Evolutionary conservation across 2,329 filamentous ascomycete genomes (phyloP), one percentile per base, ranked within the genome.

Genomic region (Trichoderma citrinoviride): DNA sequence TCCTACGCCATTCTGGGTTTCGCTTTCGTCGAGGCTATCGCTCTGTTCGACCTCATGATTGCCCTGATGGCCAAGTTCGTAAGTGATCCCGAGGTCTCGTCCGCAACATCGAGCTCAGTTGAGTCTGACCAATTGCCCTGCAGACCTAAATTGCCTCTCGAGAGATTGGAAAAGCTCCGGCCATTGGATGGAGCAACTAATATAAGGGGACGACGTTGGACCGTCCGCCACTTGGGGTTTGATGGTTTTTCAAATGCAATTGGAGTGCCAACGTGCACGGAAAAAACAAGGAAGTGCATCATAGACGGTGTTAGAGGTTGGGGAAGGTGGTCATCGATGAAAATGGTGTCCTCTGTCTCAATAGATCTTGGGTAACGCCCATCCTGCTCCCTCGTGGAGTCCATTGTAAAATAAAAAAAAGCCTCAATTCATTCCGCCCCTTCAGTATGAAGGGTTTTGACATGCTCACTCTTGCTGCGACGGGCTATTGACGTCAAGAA

Each of bases 1-100:
- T 91, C 90, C 74, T 94, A 95, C 84, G 91, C 91, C 87, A 94
- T 95, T 90, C 85, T 95, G 79, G 91, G 92, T 85, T 95, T 95
- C 85, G 92, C 91, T 79, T 95, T 95, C 89, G 91, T 93, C 82
- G 92, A 95, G 82, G 91, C 92, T 83, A 92, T 91, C 75, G 90
- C 90, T 90, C 88, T 92, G 78, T 92, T 92, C 89, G 89, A 92
- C 78, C 88, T 92, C 78, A 93, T 93, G 90, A 87, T 93, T 92
- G 90, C 90, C 84, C 91, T 93, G 85, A 93, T 93, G 90, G 90
- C 90, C 89, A 93, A 93, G 86, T 91, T 90, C 84, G 88, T 91
- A 86, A 75, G 85, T 87, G 64, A n/a, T 49, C n/a, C 41, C 61
- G 47, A 67, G 41, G 3, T n/a, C 15, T 43, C 21, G 33, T 14